These are phyloP conservation scores for Fragilaria crotonensis DNA, from an alignment of 108 stramenopile genomes.

Conservation along the genomic window DNA sequence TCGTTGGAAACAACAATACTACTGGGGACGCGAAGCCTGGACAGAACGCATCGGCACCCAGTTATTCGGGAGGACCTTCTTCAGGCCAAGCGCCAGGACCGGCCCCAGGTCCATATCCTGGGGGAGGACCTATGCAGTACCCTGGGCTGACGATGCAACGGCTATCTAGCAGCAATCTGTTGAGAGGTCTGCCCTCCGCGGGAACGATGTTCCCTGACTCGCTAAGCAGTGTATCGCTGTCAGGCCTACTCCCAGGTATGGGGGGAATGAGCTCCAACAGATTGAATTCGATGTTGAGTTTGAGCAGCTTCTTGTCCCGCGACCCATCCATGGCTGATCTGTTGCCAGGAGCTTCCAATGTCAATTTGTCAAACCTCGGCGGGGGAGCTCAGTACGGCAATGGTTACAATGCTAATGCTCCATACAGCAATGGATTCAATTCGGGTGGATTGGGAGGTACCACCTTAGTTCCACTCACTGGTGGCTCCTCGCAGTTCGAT, in stretches of 20 bases:
- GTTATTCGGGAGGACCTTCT: neutral
- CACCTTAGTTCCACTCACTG: neutral
- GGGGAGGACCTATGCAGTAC: neutral
- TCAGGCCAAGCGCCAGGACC: neutral
- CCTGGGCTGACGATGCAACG: neutral
- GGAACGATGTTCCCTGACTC: conserved; percentile 29
- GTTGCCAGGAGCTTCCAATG: neutral
- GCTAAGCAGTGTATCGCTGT: conserved; percentile 35
- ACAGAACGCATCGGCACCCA: conserved; percentile 6
- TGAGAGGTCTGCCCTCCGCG: conserved; percentile 35
- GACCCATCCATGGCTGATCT: conserved; percentile 48
- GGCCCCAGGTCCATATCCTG: neutral
- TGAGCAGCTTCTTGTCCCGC: conserved; percentile 39
- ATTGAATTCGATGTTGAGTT: conserved; percentile 39
- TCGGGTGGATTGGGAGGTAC: neutral
- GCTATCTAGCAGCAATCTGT: conserved; percentile 1
- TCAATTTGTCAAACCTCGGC: neutral
- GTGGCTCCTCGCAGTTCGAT: neutral
- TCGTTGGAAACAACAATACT: conserved; percentile 28
- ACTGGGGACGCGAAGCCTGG: neutral
- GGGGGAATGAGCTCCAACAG: conserved; percentile 36
- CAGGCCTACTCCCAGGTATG: conserved; percentile 24
- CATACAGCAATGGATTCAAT: neutral
- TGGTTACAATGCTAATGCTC: neutral
- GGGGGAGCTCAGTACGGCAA: neutral